Evolutionary conservation across 2,329 filamentous ascomycete species (phyloP).

Genomic region (Hypoxylon rubiginosum): DNA sequence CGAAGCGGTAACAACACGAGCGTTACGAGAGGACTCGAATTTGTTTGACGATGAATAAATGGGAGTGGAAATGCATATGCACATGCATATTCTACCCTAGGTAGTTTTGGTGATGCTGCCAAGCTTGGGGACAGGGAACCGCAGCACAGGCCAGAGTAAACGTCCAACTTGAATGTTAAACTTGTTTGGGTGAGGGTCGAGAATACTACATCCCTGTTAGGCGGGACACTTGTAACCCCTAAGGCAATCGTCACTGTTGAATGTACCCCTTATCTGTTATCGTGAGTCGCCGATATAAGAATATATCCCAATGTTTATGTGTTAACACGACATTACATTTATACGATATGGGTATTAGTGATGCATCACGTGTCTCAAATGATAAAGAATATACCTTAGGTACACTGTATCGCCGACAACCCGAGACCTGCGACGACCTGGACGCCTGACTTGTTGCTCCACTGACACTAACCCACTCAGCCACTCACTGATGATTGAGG

Average conservation of each 20-base stretch:
- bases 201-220: constrained; percentile 10
- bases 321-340: background rate
- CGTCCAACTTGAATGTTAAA: too few species aligned
- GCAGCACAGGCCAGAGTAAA: constrained; percentile 6
- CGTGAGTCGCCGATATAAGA: background rate
- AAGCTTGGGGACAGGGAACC: constrained; percentile 10
- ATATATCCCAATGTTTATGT: background rate
- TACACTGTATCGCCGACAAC: constrained; percentile 23
- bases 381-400: constrained; percentile 24
- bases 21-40: background rate
- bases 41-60: constrained; percentile 4
- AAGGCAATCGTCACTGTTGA: background rate
- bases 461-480: constrained; percentile 28
- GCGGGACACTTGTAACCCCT: background rate
- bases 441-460: constrained; percentile 41
- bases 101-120: constrained; percentile 21
- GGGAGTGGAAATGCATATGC: constrained; percentile 4
- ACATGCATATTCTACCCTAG: constrained; percentile 33
- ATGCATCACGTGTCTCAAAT: constrained; percentile 8
- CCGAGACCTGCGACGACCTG: constrained; percentile 8
- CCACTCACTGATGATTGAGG: constrained; percentile 32
- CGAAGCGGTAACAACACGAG: background rate
- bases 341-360: background rate
- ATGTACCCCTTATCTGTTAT: background rate
- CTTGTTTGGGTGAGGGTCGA: background rate